Percentiles rank a stretch among this genome's conserved stretches.
These are phyloP conservation scores for Ochetophila trinervis DNA, from an alignment of 306 rosid species.

Conservation along the genomic window DNA sequence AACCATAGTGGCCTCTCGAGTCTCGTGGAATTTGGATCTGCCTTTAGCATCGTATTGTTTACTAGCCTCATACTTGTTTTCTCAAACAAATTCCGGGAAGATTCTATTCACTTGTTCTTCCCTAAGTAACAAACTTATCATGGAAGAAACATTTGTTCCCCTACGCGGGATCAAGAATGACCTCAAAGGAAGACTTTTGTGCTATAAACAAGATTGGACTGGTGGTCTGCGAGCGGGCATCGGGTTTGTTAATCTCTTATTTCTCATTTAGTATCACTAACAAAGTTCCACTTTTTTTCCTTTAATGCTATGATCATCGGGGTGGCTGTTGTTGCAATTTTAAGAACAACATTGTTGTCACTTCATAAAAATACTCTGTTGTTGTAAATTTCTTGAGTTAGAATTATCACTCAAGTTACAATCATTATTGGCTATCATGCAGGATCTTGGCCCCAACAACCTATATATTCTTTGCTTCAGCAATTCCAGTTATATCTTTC, in stretches of 20 bases:
- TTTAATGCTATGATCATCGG: conserved; percentile 18
- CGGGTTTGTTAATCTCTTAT: conserved; percentile 53
- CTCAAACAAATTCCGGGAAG: conserved; percentile 29
- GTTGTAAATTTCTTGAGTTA: neutral
- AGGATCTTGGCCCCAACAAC: conserved; percentile 99
- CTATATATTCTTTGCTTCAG: conserved; percentile 94
- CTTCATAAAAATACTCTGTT: conserved; percentile 1
- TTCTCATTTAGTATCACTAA: neutral
- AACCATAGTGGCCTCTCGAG: conserved; percentile 53
- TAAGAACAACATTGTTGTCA: neutral
- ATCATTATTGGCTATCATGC: conserved; percentile 19
- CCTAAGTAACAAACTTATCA: conserved; percentile 28
- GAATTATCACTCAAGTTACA: conserved; percentile 8
- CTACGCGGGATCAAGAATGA: conserved; percentile 91
- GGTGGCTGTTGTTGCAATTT: conserved; percentile 3
- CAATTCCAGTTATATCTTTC: conserved; percentile 93
- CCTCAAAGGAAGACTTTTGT: conserved; percentile 68
- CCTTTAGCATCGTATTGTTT: conserved; percentile 28
- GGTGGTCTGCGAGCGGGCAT: conserved; percentile 71
- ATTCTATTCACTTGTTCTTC: conserved; percentile 26
- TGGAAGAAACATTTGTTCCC: conserved; percentile 99
- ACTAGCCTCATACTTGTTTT: conserved; percentile 10
- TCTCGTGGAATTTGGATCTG: conserved; percentile 26
- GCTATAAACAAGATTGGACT: conserved; percentile 94
- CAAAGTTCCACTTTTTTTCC: conserved; percentile 11